A percentile compares a stretch with the other conserved stretches of the same genome.
These are phyloP conservation scores for Mycena vitilis DNA, from an alignment of 768 basidiomycete species.

Conservation along the genomic window DNA sequence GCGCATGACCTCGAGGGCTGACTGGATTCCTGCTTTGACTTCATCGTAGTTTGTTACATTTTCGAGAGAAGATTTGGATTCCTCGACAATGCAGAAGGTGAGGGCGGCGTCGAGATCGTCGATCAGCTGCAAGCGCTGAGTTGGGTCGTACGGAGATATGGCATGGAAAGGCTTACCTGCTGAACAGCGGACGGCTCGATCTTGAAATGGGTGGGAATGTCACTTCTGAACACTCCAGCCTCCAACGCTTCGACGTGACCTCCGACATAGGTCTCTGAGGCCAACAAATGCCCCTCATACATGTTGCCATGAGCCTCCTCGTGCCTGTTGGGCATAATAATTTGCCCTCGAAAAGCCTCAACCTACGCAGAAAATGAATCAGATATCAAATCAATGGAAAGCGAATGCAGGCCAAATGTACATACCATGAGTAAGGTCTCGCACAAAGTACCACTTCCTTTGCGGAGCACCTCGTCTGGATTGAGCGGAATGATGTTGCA, in stretches of 20 bases:
- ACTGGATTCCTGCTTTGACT: slow-evolving; percentile 82
- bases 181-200: slow-evolving; percentile 89
- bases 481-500: slow-evolving; percentile 99
- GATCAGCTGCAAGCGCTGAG: slow-evolving; percentile 72
- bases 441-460: slow-evolving; percentile 96
- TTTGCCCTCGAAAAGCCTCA: slow-evolving; percentile 90
- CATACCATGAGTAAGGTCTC: slow-evolving; percentile 97
- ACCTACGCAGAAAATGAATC: slow-evolving; percentile 65
- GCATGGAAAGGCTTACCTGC: slow-evolving; percentile 61
- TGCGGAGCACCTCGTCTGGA: slow-evolving; percentile 95
- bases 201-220: slow-evolving; percentile 95
- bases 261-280: slow-evolving; percentile 98
- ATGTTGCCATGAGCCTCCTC: slow-evolving; percentile 93
- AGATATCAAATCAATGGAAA: slow-evolving; percentile 3
- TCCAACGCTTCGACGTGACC: slow-evolving; percentile 99
- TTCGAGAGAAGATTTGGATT: slow-evolving; percentile 82
- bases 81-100: slow-evolving; percentile 88
- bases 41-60: slow-evolving; percentile 95
- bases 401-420: not conserved
- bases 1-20: slow-evolving; percentile 87
- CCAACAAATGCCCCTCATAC: slow-evolving; percentile 96
- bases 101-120: slow-evolving; percentile 94
- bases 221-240: slow-evolving; percentile 97
- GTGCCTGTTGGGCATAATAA: slow-evolving; percentile 98
- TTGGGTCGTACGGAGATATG: not conserved